phyloP scores from a whole-genome alignment of 2,329 filamentous ascomycete genomes.

The Stagonosporopsis rhizophila region DNA sequence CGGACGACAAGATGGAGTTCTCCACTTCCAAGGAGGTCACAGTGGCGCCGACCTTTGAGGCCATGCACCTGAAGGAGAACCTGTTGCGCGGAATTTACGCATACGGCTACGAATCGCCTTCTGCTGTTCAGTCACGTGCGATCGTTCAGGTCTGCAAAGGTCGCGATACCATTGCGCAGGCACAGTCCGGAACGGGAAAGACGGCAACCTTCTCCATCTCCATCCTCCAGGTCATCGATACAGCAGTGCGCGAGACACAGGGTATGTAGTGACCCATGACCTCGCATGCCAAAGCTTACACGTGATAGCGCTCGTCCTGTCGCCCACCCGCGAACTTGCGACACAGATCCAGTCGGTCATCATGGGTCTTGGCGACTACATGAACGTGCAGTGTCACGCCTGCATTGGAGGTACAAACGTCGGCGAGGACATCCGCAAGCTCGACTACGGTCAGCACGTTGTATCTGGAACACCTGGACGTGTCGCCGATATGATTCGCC shows the following conservation, averaged over 20 bases:
- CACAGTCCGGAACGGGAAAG: slow-evolving; percentile 96
- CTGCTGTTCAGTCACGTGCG: slow-evolving; percentile 94
- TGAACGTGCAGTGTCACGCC: slow-evolving; percentile 99
- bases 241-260: slow-evolving; percentile 88
- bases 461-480: slow-evolving; percentile 97
- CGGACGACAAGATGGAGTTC: slow-evolving; percentile 97
- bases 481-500: slow-evolving; percentile 84
- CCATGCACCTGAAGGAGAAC: slow-evolving; percentile 96
- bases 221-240: slow-evolving; percentile 95
- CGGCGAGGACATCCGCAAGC: slow-evolving; percentile 95
- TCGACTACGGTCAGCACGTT: slow-evolving; percentile 97
- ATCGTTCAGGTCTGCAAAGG: slow-evolving; percentile 99
- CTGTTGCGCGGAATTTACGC: slow-evolving; percentile 96
- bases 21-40: slow-evolving; percentile 97
- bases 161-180: slow-evolving; percentile 97
- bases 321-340: slow-evolving; percentile 93
- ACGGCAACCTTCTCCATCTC: slow-evolving; percentile 96
- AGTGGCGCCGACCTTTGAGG: slow-evolving; percentile 76
- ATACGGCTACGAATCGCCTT: slow-evolving; percentile 98
- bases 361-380: slow-evolving; percentile 99
- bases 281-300: slow-evolving; percentile 21
- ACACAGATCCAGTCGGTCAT: slow-evolving; percentile 99
- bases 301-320: slow-evolving; percentile 79
- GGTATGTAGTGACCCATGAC: slow-evolving; percentile 47
- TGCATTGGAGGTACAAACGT: slow-evolving; percentile 99